Base-by-base conservation (phyloP, 768 basidiomycete species). In the Pluteus cervinus region DNA sequence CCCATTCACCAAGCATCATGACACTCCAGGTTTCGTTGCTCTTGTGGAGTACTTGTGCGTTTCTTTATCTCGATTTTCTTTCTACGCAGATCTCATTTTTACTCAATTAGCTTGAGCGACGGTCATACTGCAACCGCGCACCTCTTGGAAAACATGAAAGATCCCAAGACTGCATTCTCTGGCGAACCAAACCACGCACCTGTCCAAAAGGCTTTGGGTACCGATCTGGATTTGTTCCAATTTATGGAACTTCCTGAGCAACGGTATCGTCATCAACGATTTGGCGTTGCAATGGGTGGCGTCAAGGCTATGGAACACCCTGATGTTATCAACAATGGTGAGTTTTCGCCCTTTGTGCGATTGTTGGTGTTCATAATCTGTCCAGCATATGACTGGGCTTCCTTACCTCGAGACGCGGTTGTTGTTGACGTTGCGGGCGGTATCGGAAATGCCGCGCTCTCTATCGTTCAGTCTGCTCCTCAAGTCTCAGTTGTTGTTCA, bases 381-480 rank as follows among this genome's bases (percentile, higher is more conserved):
- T 24, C 24, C 37, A 60, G 58, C 42, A 2, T 48, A 49, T 21
- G 47, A 55, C 20, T 58, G 57, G 58, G 42, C 40, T 10, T 34
- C 45, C 2, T 39, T 60, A 7, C 41, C 51, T 1, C 16, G 37
- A 24, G 47, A 40, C 6, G 40, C 50, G 4, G 26, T 53, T 16
- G 44, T 61, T 17, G 55, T 61, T 14, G 59, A 61, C 36, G 57
- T 61, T 7, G 57, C 52, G 1, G 58, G 56, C 5, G 55, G 57
- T 3, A 40, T 57, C 10, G 60, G 60, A 2, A 43, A 46, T 1
- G 44, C 49, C n/a, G 37, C 56, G 1, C 29, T 55, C 11, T 17
- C 45, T n/a, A 18, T 61, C 7, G 48, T 49, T 15, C 41, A 46
- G 41, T 36, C 42, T 0, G 34, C 41, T 54, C 22, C 41, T 56